phyloP scores from a whole-genome alignment of 2,329 filamentous ascomycete species.

The Claviceps monticola region DNA sequence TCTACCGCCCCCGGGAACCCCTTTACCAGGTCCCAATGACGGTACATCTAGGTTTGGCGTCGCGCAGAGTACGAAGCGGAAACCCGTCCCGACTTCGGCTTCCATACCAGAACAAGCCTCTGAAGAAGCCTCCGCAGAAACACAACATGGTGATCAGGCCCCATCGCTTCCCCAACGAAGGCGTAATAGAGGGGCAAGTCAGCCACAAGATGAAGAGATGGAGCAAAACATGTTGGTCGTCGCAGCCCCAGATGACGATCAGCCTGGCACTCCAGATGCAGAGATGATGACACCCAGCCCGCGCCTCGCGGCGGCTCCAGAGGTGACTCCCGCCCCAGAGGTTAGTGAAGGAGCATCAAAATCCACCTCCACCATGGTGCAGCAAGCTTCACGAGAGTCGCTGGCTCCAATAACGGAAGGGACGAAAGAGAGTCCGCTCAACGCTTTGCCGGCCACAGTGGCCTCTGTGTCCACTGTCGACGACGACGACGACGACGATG shows the following conservation, averaged over 20 bases:
- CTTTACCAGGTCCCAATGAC: conserved; percentile 54
- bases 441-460: conserved; percentile 8
- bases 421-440: conserved; percentile 3
- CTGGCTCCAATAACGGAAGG: background rate
- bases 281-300: conserved; percentile 15
- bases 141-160: conserved; percentile 17
- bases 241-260: conserved; percentile 49
- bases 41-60: conserved; percentile 43
- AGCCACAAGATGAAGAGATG: conserved; percentile 20
- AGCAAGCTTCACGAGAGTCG: background rate
- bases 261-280: conserved; percentile 36
- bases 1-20: conserved; percentile 66
- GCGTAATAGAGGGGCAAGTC: conserved; percentile 18
- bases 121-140: conserved; percentile 9
- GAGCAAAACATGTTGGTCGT: conserved; percentile 49
- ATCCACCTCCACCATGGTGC: background rate
- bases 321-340: background rate
- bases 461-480: background rate
- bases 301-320: background rate
- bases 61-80: conserved; percentile 49
- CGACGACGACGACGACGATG: conserved; percentile 10
- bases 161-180: conserved; percentile 36
- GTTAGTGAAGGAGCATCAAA: background rate
- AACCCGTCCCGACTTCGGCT: conserved; percentile 42
- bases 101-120: conserved; percentile 14